A percentile compares a stretch with the other conserved stretches of the same genome.
These are phyloP conservation scores for Cladosporium halotolerans DNA, from an alignment of 2,329 filamentous ascomycete genomes.

Conservation along the genomic window DNA sequence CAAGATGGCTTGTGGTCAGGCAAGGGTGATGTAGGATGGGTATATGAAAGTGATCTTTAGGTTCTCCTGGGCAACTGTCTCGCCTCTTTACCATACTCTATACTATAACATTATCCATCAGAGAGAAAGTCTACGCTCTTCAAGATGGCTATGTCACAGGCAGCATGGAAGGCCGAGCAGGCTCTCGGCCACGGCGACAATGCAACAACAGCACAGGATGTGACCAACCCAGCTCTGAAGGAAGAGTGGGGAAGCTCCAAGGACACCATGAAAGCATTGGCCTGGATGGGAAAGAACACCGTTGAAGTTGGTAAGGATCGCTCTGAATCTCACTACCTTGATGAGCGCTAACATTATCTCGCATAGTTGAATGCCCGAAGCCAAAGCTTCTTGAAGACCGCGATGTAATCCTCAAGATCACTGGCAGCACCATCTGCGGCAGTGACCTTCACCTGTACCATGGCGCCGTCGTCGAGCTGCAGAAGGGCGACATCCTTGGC, in stretches of 20 bases:
- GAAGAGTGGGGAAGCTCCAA: slow-evolving; percentile 45
- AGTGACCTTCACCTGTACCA: slow-evolving; percentile 55
- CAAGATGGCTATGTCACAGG: slow-evolving; percentile 51
- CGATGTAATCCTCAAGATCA: slow-evolving; percentile 78
- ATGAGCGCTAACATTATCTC: slow-evolving; percentile 21
- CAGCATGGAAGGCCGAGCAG: slow-evolving; percentile 62
- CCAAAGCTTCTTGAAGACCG: slow-evolving; percentile 65
- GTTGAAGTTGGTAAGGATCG: slow-evolving; percentile 54
- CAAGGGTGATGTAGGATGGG: too few relatives aligned
- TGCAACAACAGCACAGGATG: slow-evolving; percentile 60
- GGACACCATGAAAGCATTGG: slow-evolving; percentile 67
- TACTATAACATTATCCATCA: background rate
- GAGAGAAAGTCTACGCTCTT: background rate
- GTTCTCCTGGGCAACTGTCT: too few relatives aligned
- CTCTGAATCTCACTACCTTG: background rate
- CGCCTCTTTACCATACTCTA: too few relatives aligned
- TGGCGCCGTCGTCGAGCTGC: slow-evolving; percentile 42
- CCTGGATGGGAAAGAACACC: slow-evolving; percentile 75
- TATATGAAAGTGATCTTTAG: too few relatives aligned
- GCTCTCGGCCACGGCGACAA: slow-evolving; percentile 61
- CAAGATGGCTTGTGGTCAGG: background rate
- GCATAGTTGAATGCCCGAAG: slow-evolving; percentile 54
- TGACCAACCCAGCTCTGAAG: slow-evolving; percentile 56
- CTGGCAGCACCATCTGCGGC: slow-evolving; percentile 56
- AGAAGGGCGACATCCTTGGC: slow-evolving; percentile 47